These are phyloP conservation scores for Pythium myriotylum DNA, from an alignment of 352 stramenopile genomes.

Conservation along the genomic window DNA sequence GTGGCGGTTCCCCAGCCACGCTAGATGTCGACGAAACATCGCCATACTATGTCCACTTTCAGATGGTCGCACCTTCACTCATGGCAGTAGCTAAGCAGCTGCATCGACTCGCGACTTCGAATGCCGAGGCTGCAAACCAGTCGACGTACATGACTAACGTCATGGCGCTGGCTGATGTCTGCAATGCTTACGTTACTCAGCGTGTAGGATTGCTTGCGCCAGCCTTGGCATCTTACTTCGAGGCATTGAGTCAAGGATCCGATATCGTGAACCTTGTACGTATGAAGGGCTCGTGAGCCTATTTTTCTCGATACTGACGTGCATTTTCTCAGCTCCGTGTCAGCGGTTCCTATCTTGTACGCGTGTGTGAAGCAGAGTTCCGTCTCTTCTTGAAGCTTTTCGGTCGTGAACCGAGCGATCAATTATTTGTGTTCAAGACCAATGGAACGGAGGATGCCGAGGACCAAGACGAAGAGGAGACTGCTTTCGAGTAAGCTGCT, in stretches of 20 bases:
- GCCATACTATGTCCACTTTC: conserved; percentile 79
- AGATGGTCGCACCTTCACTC: conserved; percentile 65
- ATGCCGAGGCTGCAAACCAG: conserved; percentile 24
- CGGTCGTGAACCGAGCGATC: conserved; percentile 53
- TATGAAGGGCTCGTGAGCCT: neutral
- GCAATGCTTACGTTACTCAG: conserved; percentile 57
- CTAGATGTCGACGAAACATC: conserved; percentile 69
- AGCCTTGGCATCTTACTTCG: conserved; percentile 52
- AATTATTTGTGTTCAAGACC: conserved; percentile 48
- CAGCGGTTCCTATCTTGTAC: conserved; percentile 64
- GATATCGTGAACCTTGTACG: conserved; percentile 75
- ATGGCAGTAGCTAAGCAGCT: conserved; percentile 65
- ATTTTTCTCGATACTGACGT: no score
- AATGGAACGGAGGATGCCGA: conserved; percentile 32
- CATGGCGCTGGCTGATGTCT: conserved; percentile 52
- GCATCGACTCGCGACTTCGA: conserved; percentile 40
- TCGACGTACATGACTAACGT: conserved; percentile 46
- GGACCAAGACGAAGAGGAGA: conserved; percentile 47
- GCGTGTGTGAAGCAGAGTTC: conserved; percentile 77
- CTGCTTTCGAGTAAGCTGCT: conserved; percentile 64
- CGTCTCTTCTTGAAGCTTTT: conserved; percentile 76
- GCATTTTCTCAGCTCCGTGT: conserved; percentile 50
- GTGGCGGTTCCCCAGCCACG: conserved; percentile 4
- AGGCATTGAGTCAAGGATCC: conserved; percentile 47
- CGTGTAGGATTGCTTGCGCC: conserved; percentile 61